Percentiles rank a stretch among this genome's conserved stretches.
These are phyloP conservation scores for Mortierella hygrophila DNA, from an alignment of 192 early-diverging fungal species.

Conservation along the genomic window DNA sequence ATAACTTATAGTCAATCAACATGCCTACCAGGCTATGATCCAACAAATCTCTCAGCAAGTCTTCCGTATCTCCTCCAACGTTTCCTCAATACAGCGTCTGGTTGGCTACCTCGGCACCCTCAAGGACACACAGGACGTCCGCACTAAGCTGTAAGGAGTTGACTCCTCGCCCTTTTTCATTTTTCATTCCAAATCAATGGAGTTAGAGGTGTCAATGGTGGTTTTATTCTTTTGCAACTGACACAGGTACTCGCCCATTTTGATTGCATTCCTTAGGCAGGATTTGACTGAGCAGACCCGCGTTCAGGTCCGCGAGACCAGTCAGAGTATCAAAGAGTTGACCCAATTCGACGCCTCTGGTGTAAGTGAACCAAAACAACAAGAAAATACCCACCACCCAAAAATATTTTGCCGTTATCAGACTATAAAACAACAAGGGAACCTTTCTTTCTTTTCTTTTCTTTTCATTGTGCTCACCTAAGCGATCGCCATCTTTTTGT, in stretches of 20 bases:
- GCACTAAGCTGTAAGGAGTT: slow-evolving; percentile 76
- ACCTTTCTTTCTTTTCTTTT: slow-evolving; percentile 2
- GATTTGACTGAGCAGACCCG: slow-evolving; percentile 84
- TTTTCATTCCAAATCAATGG: not conserved
- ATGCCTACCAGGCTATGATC: slow-evolving; percentile 26
- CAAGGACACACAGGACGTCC: slow-evolving; percentile 83
- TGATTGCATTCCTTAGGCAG: slow-evolving; percentile 64
- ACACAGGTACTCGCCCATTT: not conserved
- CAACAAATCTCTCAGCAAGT: slow-evolving; percentile 84
- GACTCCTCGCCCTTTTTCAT: not conserved
- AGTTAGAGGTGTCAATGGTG: too few species aligned
- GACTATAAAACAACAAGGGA: not conserved
- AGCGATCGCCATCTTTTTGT: slow-evolving; percentile 33
- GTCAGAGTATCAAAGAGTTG: slow-evolving; percentile 81
- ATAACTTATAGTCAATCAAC: slow-evolving; percentile 10
- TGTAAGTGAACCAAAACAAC: slow-evolving; percentile 28
- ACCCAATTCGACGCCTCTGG: slow-evolving; percentile 66
- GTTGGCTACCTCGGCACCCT: slow-evolving; percentile 81
- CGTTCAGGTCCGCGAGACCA: slow-evolving; percentile 84
- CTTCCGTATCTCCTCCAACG: slow-evolving; percentile 89
- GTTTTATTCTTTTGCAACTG: not conserved
- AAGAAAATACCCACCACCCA: not conserved
- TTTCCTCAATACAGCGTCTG: slow-evolving; percentile 84
- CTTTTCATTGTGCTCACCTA: slow-evolving; percentile 20
- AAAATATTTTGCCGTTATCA: not conserved